Conservation (phyloP, 1,139 yeast genomes). For the Protomyces gravidus region DNA sequence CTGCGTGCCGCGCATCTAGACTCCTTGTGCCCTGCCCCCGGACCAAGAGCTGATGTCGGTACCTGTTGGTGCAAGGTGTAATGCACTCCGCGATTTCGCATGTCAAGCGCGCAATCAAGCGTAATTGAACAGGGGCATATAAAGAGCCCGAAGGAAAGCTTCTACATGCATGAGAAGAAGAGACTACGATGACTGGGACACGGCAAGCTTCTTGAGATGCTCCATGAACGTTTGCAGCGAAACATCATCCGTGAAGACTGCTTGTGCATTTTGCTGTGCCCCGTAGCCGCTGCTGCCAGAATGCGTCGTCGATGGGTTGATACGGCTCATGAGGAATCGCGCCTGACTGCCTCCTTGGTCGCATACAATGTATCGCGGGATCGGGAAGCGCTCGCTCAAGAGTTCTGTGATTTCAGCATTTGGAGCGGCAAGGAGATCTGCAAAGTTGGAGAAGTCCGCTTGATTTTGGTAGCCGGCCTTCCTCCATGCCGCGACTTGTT, state of each 20-base stretch:
- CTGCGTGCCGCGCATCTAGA: neutral
- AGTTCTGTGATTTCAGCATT: constrained; percentile 88
- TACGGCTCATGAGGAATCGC: constrained; percentile 85
- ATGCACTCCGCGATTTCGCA: too few species aligned
- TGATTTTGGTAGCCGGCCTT: constrained; percentile 90
- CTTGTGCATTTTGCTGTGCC: constrained; percentile 59
- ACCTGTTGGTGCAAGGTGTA: too few species aligned
- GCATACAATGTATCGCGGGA: constrained; percentile 93
- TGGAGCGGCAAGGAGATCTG: constrained; percentile 80
- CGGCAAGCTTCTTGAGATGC: constrained; percentile 49
- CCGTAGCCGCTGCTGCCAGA: constrained; percentile 50
- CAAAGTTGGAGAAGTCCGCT: constrained; percentile 83
- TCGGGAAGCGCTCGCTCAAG: constrained; percentile 88
- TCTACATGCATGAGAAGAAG: too few species aligned
- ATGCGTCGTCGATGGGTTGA: constrained; percentile 87
- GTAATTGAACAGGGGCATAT: too few species aligned
- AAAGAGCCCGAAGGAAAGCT: too few species aligned
- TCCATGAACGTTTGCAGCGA: constrained; percentile 87
- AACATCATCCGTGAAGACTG: constrained; percentile 92
- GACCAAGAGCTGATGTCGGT: too few species aligned
- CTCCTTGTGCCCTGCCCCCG: too few species aligned
- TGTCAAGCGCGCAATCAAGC: too few species aligned
- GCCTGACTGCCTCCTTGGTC: constrained; percentile 99
- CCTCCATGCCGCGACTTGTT: constrained; percentile 93
- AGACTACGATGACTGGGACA: constrained; percentile 19